Evolutionary conservation across 495 filamentous ascomycete species (phyloP), one percentile per base, ranked within the genome.

Genomic region (Trichoderma erinaceum): DNA sequence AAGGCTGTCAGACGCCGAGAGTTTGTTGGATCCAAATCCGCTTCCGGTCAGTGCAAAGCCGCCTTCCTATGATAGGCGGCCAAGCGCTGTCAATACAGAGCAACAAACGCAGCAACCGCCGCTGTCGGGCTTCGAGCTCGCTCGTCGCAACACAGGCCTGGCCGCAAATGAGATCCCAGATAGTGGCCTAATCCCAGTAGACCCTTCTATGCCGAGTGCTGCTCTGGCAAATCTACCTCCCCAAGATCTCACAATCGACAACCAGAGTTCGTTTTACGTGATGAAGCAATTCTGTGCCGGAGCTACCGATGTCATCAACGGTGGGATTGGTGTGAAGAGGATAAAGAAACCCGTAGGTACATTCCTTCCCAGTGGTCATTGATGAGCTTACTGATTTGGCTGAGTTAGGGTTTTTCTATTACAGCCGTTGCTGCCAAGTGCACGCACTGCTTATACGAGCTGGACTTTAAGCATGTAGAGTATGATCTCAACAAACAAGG

Each of bases 251-350:
- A 73, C 66, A 41, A 78, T 81, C 66, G 74, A 69, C 12, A 69
- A 73, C 13, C 63, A 58, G 12, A 78, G 76, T 61, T 80, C 79
- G 4, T 78, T 80, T 69, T 75, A 78, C 41, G 75, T 74, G 68
- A 58, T 75, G 16, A 81, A 81, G 48, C 77, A 77, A 18, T 79
- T 81, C 70, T 81, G 79, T 50, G 77, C 76, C n/a, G 79, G 79
- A 4, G 78, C 78, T 11, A 77, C 73, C 41, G 77, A 78, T 29
- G 72, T 75, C 15, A 70, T 76, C 41, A 73, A 71, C 27, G 76
- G 78, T 15, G 72, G 73, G 3, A 63, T 75, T 16, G 79, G 78
- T 23, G 76, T 79, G 58, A 79, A 77, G 69, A 76, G 75, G 46
- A 71, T 75, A 38, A 78, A 75, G 66, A 72, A 77, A 67, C 74